Evolutionary conservation across 1,284 basidiomycete genomes (phyloP), one percentile per base, ranked within the genome.

Genomic region (Malassezia sp.): DNA sequence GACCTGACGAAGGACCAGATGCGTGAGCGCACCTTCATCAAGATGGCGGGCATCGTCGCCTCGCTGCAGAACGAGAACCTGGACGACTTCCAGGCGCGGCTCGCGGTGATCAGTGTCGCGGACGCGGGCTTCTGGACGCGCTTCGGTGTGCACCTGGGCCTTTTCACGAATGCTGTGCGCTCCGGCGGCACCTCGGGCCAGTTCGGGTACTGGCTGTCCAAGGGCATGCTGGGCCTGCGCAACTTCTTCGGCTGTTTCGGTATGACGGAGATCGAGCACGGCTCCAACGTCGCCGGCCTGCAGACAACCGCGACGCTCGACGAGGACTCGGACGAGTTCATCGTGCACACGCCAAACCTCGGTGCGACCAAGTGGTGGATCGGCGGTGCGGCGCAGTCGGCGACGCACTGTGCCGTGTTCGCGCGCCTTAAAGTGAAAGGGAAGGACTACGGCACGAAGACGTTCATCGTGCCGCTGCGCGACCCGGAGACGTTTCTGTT

Each of bases 241-340:
- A 75, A 75, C 27, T 74, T 77, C 42, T 75, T 76, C 39, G 77
- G 77, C 15, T 78, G 76, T 66, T 78, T 78, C 50, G 75, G 74
- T 42, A 78, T 78, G 76, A 78, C 73, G 21, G 73, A 73, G 61
- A 58, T 73, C 10, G 71, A 71, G 7, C 74, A 76, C 61, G 75
- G 76, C 31, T 74, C 73, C 37, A 78, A 78, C 59, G 76, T 78
- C 21, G 77, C 77, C 8, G 77, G 77, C 11, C 71, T 78, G 39
- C 75, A 78, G 62, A 78, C 77, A 28, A 77, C 76, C 4, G 76
- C 77, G 0, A 77, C 76, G 2, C 77, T 78, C 46, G 77, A 78
- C 62, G 63, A 63, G 18, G 56, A 64, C 39, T 69, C 74, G 2
- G 77, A 78, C 67, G 75, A 78, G 60, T 78, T 77, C 42, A 63